A percentile compares a stretch with the other conserved stretches of the same genome.
phyloP scores from a whole-genome alignment of 768 basidiomycete genomes.

The Paxillus involutus region DNA sequence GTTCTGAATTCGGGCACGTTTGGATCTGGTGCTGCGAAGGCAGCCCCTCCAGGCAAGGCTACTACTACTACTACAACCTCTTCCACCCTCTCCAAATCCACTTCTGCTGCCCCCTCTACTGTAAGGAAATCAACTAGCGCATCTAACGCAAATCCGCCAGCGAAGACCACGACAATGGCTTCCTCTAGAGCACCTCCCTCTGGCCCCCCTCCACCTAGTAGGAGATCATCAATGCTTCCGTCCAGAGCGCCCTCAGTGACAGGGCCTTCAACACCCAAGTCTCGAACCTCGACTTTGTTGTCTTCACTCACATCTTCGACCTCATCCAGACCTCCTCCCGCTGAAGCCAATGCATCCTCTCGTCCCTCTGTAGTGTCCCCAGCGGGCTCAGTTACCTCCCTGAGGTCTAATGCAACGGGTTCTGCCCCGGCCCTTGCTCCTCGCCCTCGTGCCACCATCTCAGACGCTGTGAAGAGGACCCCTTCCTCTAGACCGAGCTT shows the following conservation, averaged over 20 bases:
- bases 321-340: constrained; percentile 17
- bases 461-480: constrained; percentile 61
- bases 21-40: constrained; percentile 54
- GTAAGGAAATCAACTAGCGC: constrained; percentile 28
- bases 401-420: constrained; percentile 38
- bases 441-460: constrained; percentile 66
- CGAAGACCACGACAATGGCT: constrained; percentile 34
- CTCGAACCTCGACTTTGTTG: constrained; percentile 33
- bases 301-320: constrained; percentile 24
- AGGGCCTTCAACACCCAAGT: constrained; percentile 37
- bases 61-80: constrained; percentile 23
- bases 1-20: constrained; percentile 67
- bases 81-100: constrained; percentile 31
- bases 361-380: constrained; percentile 61
- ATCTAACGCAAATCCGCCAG: constrained; percentile 26
- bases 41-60: constrained; percentile 43
- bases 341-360: constrained; percentile 27
- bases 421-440: constrained; percentile 27
- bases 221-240: constrained; percentile 32
- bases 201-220: constrained; percentile 32
- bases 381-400: constrained; percentile 47
- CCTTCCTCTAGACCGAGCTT: constrained; percentile 44
- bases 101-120: constrained; percentile 24
- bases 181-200: constrained; percentile 30
- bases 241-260: constrained; percentile 40